Percentiles rank a stretch among this genome's conserved stretches.
These are phyloP conservation scores for Scutellaria baicalensis DNA, from an alignment of 257 asterid genomes.

Conservation along the genomic window DNA sequence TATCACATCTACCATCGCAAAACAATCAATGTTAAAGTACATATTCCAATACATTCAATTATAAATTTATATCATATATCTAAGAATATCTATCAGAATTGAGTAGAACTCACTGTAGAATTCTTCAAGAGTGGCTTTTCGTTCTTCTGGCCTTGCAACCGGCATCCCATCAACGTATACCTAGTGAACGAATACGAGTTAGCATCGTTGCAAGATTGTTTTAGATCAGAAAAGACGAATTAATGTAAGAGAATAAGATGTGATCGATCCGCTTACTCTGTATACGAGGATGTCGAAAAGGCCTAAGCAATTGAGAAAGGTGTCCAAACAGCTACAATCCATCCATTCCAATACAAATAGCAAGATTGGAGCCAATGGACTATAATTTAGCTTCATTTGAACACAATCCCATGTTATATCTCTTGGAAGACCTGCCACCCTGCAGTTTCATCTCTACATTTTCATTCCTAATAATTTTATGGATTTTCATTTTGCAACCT, in stretches of 20 bases:
- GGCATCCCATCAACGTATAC: constrained; percentile 56
- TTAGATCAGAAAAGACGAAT: not conserved
- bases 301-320: constrained; percentile 40
- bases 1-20: constrained; percentile 47
- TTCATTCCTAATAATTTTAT: no score
- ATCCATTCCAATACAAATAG: constrained; percentile 54
- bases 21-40: no score
- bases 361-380: constrained; percentile 50
- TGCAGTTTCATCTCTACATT: not conserved
- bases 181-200: constrained; percentile 7
- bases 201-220: no score
- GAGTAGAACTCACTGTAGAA: constrained; percentile 30
- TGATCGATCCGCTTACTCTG: constrained; percentile 24
- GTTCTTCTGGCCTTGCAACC: constrained; percentile 35
- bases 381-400: constrained; percentile 44
- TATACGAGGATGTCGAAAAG: constrained; percentile 54
- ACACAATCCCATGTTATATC: constrained; percentile 39
- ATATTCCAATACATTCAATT: no score
- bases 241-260: no score
- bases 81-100: no score
- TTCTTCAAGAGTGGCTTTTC: constrained; percentile 48
- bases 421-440: constrained; percentile 55
- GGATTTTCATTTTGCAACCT: no score
- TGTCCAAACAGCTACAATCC: constrained; percentile 50
- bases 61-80: no score